Conservation (phyloP, 345 rosid species). For the Brassica juncea region DNA sequence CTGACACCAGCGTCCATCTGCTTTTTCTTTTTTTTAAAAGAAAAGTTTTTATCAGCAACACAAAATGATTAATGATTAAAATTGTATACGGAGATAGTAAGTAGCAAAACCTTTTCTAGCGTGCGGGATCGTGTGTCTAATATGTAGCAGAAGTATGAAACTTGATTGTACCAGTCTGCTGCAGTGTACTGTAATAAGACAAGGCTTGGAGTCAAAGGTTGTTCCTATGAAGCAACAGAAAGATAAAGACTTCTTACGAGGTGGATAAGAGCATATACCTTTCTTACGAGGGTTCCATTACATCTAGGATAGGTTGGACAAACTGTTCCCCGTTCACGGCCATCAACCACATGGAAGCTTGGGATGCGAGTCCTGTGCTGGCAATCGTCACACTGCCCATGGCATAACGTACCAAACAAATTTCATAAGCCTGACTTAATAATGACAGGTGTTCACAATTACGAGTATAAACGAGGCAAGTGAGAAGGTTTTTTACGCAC, state of each 20-base stretch:
- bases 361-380: constrained; percentile 69
- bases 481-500: constrained; percentile 45
- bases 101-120: constrained; percentile 68
- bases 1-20: no score
- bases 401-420: constrained; percentile 6
- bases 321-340: constrained; percentile 84
- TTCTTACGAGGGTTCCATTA: constrained; percentile 75
- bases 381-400: constrained; percentile 90
- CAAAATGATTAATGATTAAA: neutral
- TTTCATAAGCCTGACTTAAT: neutral
- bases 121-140: constrained; percentile 67
- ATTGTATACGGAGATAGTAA: neutral
- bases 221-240: neutral
- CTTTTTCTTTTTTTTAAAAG: no score
- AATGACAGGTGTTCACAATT: neutral
- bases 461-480: constrained; percentile 2
- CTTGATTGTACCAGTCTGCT: constrained; percentile 90
- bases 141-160: constrained; percentile 78
- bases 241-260: neutral
- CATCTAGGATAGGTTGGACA: constrained; percentile 95
- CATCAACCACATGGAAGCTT: constrained; percentile 68
- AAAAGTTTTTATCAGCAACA: no score
- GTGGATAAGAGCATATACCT: constrained; percentile 47
- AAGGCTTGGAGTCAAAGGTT: neutral
- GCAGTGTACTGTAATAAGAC: constrained; percentile 63